These are phyloP conservation scores for Plasmodium yoelii DNA, from an alignment of 169 alveolate species.

Conservation along the genomic window DNA sequence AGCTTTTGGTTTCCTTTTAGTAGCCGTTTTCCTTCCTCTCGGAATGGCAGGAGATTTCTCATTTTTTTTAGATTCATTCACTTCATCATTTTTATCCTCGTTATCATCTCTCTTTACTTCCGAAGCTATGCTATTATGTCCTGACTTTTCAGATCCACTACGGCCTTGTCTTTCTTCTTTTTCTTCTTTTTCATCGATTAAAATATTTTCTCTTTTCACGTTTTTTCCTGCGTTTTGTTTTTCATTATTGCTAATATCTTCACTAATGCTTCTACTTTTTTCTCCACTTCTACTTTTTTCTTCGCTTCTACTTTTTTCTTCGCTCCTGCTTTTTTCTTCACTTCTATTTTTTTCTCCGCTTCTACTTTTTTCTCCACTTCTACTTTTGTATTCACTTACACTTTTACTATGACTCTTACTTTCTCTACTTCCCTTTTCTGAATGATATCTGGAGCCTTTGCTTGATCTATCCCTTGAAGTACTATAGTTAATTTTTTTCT, in stretches of 20 bases:
- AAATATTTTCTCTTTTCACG: conserved; percentile 58
- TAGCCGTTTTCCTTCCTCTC: conserved; percentile 20
- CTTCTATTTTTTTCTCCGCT: conserved; percentile 24
- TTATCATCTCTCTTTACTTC: conserved; percentile 19
- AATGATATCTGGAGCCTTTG: conserved; percentile 23
- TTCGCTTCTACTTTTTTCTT: conserved; percentile 10
- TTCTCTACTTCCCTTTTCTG: conserved; percentile 44
- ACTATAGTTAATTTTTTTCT: conserved; percentile 42
- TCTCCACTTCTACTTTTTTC: conserved; percentile 22
- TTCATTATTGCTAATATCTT: conserved; percentile 27
- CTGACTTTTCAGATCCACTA: conserved; percentile 6
- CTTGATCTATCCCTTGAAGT: conserved; percentile 63
- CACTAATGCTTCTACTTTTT: conserved; percentile 42
- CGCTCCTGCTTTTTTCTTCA: conserved; percentile 22
- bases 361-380: too few relatives aligned
- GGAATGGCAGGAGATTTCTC: conserved; percentile 29
- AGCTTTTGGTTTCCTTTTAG: conserved; percentile 16
- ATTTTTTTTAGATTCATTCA: conserved; percentile 34
- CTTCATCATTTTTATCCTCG: conserved; percentile 29
- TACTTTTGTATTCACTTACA: conserved; percentile 9
- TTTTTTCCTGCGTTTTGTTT: conserved; percentile 29
- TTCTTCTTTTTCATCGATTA: conserved; percentile 27
- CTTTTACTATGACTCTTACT: conserved; percentile 45
- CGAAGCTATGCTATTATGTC: conserved; percentile 7
- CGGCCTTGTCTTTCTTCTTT: conserved; percentile 15